These are phyloP conservation scores for Paramecium bursaria DNA, from an alignment of 73 alveolate species.

Conservation along the genomic window DNA sequence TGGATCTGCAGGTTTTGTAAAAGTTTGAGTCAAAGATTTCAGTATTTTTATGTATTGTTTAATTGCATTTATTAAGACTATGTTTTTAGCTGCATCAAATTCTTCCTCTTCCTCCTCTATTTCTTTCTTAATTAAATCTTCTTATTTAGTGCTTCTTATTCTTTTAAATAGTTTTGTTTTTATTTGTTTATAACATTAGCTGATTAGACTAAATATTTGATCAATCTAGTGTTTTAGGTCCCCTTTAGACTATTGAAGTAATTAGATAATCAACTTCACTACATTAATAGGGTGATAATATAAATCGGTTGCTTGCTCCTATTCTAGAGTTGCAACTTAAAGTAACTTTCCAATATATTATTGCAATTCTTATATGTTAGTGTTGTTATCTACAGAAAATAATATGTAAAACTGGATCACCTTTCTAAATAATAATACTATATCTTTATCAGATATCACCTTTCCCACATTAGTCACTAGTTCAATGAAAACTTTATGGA, in stretches of 20 bases:
- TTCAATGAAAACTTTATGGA: not conserved
- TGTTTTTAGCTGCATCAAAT: not conserved
- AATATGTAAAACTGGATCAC: slow-evolving; percentile 45
- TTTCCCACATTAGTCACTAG: not conserved
- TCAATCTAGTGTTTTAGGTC: not conserved
- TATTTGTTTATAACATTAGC: not conserved
- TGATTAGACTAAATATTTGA: not conserved
- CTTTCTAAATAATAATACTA: slow-evolving; percentile 6
- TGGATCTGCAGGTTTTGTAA: slow-evolving; percentile 19
- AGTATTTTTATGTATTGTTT: slow-evolving; percentile 60
- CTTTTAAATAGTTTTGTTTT: too few relatives aligned
- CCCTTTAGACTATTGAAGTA: not conserved
- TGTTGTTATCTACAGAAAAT: slow-evolving; percentile 32
- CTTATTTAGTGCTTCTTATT: too few relatives aligned
- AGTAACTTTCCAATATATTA: slow-evolving; percentile 8
- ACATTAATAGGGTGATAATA: slow-evolving; percentile 54
- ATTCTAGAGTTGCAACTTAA: not conserved
- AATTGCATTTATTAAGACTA: not conserved
- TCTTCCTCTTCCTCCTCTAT: too few relatives aligned
- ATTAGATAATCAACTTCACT: not conserved
- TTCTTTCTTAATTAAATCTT: too few relatives aligned
- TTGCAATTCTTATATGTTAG: slow-evolving; percentile 8
- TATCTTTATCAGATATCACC: not conserved
- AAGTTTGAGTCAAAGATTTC: slow-evolving; percentile 31
- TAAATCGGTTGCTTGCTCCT: not conserved